Percentiles rank a stretch among this genome's conserved stretches.
Conservation (phyloP, 2,329 filamentous ascomycete species). For the Botrytis hyacinthi region DNA sequence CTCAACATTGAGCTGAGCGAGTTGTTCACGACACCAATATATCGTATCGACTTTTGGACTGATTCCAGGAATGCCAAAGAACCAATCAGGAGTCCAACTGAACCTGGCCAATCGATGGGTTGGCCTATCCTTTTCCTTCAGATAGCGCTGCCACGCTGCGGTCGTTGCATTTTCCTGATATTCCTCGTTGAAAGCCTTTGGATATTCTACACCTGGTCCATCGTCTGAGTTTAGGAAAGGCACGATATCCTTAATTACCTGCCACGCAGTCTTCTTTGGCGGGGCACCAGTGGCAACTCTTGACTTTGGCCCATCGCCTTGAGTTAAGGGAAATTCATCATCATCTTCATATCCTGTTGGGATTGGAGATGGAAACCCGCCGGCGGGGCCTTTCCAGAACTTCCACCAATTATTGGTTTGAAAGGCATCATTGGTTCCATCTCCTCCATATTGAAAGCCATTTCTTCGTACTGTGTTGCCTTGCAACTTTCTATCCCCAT, state of each 20-base stretch:
- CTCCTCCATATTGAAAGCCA: constrained; percentile 26
- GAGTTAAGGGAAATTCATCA: constrained; percentile 43
- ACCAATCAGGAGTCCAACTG: constrained; percentile 59
- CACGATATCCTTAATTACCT: constrained; percentile 49
- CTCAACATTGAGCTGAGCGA: constrained; percentile 85
- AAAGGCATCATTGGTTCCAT: constrained; percentile 25
- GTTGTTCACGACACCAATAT: constrained; percentile 80
- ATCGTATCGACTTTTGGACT: constrained; percentile 95
- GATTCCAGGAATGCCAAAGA: constrained; percentile 73
- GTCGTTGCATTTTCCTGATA: constrained; percentile 60
- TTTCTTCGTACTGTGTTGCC: constrained; percentile 32
- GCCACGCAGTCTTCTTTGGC: constrained; percentile 50
- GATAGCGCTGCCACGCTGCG: constrained; percentile 78
- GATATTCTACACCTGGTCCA: constrained; percentile 49
- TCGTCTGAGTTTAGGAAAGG: constrained; percentile 44
- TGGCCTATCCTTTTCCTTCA: constrained; percentile 78
- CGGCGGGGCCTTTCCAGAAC: constrained; percentile 63
- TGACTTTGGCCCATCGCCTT: constrained; percentile 31
- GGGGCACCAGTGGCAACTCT: constrained; percentile 23
- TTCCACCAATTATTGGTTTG: constrained; percentile 51
- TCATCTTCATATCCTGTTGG: constrained; percentile 54
- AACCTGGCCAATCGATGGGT: constrained; percentile 74
- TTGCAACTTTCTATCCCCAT: constrained; percentile 22
- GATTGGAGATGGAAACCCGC: constrained; percentile 59
- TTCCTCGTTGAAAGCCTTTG: constrained; percentile 59